These are phyloP conservation scores for Oryza australiensis DNA, from an alignment of 176 grass and related monocot species.

Conservation along the genomic window DNA sequence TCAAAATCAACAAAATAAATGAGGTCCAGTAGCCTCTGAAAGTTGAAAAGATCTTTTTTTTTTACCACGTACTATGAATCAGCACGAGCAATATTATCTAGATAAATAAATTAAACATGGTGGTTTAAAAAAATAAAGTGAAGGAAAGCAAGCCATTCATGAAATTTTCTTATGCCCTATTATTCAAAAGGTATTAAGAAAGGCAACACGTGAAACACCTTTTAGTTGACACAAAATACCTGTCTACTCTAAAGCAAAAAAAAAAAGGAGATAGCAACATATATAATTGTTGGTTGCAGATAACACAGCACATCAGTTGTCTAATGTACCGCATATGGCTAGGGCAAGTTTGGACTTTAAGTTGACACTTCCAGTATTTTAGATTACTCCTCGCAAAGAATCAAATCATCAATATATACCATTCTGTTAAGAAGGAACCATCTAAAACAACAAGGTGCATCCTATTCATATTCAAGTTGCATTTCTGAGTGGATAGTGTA, in stretches of 20 bases:
- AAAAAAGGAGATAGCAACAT: constrained; percentile 17
- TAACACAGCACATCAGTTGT: neutral
- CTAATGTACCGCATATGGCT: neutral
- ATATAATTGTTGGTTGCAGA: constrained; percentile 6
- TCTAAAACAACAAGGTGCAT: constrained; percentile 12
- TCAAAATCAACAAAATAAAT: neutral
- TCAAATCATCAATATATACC: neutral
- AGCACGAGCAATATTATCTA: neutral
- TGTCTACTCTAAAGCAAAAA: constrained; percentile 21
- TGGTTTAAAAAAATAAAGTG: neutral
- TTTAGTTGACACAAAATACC: neutral
- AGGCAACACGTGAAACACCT: neutral
- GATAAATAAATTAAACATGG: neutral
- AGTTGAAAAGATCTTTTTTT: neutral
- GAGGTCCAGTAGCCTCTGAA: neutral
- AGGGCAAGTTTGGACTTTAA: constrained; percentile 1
- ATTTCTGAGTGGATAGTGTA: neutral
- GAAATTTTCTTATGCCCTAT: neutral
- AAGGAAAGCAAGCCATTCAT: constrained; percentile 2
- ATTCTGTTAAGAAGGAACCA: constrained; percentile 6
- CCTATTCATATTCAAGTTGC: neutral
- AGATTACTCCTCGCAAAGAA: neutral
- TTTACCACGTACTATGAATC: neutral
- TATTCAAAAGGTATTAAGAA: constrained; percentile 1
- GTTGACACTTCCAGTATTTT: constrained; percentile 15